Conservation (phyloP, 345 rosid genomes). For the Lumnitzera littorea region DNA sequence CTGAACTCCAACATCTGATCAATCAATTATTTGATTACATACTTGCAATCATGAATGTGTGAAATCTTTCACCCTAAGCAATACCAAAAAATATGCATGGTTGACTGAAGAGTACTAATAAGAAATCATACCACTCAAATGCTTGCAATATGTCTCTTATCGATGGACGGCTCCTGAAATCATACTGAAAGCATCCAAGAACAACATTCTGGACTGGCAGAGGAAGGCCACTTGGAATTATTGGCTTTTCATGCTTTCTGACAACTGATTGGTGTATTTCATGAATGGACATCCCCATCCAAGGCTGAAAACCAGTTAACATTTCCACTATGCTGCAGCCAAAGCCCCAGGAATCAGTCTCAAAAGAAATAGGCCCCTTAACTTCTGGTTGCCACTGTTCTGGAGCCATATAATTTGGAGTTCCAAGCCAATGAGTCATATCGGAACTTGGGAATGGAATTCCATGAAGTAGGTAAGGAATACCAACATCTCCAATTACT, state of each 20-base stretch:
- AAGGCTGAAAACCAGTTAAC: slow-evolving; percentile 80
- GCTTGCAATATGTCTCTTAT: slow-evolving; percentile 64
- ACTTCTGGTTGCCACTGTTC: slow-evolving; percentile 93
- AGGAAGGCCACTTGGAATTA: slow-evolving; percentile 67
- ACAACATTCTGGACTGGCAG: slow-evolving; percentile 62
- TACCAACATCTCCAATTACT: slow-evolving; percentile 71
- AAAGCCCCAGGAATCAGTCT: slow-evolving; percentile 95
- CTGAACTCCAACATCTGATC: no score
- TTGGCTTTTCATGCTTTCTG: slow-evolving; percentile 62
- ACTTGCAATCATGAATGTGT: no score
- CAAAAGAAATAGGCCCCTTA: slow-evolving; percentile 78
- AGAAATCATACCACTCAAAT: slow-evolving; percentile 47
- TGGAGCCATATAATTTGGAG: slow-evolving; percentile 97
- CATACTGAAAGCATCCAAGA: slow-evolving; percentile 81
- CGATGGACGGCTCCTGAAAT: slow-evolving; percentile 80
- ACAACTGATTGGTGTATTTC: slow-evolving; percentile 68
- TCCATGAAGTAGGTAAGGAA: slow-evolving; percentile 67
- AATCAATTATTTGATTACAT: no score
- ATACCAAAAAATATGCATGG: background rate
- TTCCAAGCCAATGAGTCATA: slow-evolving; percentile 64
- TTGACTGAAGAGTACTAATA: background rate
- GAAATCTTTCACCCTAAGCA: no score
- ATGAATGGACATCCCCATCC: slow-evolving; percentile 58
- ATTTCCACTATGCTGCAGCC: slow-evolving; percentile 91
- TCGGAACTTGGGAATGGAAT: slow-evolving; percentile 59